Evolutionary conservation across 2,329 filamentous ascomycete species (phyloP).

Genomic region (Microascus cirrosus): DNA sequence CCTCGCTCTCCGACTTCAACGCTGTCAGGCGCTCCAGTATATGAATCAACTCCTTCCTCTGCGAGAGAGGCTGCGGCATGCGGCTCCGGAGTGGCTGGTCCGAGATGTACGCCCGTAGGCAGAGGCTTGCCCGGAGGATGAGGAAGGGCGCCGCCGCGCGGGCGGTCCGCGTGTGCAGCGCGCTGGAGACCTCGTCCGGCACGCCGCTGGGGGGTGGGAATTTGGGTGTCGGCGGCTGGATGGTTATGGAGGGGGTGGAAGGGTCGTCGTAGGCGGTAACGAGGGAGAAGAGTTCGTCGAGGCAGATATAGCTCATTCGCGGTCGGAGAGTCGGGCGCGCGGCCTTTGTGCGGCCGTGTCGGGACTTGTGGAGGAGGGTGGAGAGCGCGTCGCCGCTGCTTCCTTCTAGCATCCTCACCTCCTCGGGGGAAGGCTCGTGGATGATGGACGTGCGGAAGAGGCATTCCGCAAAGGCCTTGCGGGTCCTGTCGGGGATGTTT

Average conservation of each 20-base stretch:
- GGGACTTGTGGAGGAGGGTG: conserved; percentile 44
- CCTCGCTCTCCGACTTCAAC: conserved; percentile 57
- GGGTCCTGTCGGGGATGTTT: conserved; percentile 53
- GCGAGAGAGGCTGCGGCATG: conserved; percentile 77
- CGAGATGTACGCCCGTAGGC: conserved; percentile 74
- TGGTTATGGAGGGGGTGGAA: conserved; percentile 19
- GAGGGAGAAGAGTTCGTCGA: conserved; percentile 67
- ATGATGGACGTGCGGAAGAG: conserved; percentile 78
- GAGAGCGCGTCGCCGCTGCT: conserved; percentile 38
- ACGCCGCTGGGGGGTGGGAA: conserved; percentile 19
- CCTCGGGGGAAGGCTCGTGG: conserved; percentile 51
- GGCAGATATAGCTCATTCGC: conserved; percentile 68
- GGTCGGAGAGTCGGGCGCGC: conserved; percentile 52
- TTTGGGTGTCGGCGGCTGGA: conserved; percentile 33
- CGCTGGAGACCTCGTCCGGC: conserved; percentile 10
- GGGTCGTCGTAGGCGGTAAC: conserved; percentile 39
- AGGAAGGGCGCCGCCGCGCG: conserved; percentile 69
- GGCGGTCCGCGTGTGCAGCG: conserved; percentile 50
- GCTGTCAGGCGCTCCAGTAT: conserved; percentile 55
- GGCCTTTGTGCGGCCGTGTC: conserved; percentile 62
- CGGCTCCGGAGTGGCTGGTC: conserved; percentile 83
- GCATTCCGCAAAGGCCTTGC: conserved; percentile 59
- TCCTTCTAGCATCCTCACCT: conserved; percentile 26
- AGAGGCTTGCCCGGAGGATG: conserved; percentile 68
- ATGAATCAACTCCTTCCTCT: conserved; percentile 67